Base-by-base conservation (phyloP, 805 yeast genomes). In the Cyberlindnera subsufficiens region DNA sequence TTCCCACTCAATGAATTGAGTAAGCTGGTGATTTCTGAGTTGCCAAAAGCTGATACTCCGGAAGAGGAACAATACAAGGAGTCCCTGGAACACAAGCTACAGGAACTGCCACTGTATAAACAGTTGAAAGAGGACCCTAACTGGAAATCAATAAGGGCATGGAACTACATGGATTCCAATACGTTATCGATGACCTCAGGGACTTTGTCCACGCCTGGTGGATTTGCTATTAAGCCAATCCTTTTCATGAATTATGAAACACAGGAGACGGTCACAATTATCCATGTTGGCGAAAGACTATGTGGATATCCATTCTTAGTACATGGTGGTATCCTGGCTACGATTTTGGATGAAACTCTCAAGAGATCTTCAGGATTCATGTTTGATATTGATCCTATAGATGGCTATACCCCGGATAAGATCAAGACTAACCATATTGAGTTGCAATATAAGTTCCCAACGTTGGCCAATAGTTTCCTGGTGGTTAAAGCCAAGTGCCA, bases 301-400 rank as follows among this genome's bases (percentile, higher is more conserved):
- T 80, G 91, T 35, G 97, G 97, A 1, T 89, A 83, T 58, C 97
- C 96, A 3, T 82, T 86, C 53, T 64, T 90, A 16, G 74, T 87
- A 3, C 97, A 89, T 58, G 97, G 97, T 4, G 97, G 97, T 0
- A 76, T 90, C 25, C 59, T 89, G 27, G 95, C 90, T 8, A 81
- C 95, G 0, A 66, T 89, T 1, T 65, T 88, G 42, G 93, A 87
- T 55, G 96, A 89, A 52, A 72, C 84, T 6, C 74, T 82, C 65
- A 80, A 80, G 50, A 71, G 81, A 40, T 67, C 72, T 44, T 77
- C 67, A 13, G 54, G 60, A 18, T 65, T 81, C 34, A 50, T 59
- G 18, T 60, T 57, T 42, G 68, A 43, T 40, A 52, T 46, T 30
- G 57, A 48, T 54, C 67, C 44, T 29, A 53, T 52, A 30, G 49